phyloP scores from a whole-genome alignment of 2,329 filamentous ascomycete species.

The Colletotrichum sp. region DNA sequence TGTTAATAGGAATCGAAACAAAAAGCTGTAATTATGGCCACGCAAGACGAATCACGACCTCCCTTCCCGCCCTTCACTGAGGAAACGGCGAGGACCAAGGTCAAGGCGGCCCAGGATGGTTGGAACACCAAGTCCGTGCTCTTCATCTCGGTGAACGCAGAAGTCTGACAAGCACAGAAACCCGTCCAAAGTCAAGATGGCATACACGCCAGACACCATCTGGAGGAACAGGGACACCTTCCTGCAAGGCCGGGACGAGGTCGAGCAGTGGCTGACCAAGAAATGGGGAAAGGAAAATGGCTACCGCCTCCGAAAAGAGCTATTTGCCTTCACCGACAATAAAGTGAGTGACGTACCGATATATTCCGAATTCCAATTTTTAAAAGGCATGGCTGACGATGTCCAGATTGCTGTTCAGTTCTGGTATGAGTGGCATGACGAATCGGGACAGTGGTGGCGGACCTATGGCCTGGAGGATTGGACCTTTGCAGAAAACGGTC shows the following conservation, averaged over 20 bases:
- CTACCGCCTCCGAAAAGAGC: conserved; percentile 80
- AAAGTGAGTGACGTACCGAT: conserved; percentile 41
- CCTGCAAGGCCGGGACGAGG: conserved; percentile 69
- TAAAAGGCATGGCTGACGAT: neutral
- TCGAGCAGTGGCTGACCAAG: conserved; percentile 69
- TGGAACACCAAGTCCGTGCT: conserved; percentile 77
- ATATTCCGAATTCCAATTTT: neutral
- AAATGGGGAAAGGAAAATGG: conserved; percentile 78
- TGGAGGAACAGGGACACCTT: conserved; percentile 83
- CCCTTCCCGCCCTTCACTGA: conserved; percentile 74
- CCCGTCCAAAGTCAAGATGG: conserved; percentile 68
- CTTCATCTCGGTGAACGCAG: neutral
- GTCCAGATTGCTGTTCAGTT: conserved; percentile 81
- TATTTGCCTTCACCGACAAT: conserved; percentile 78
- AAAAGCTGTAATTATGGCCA: neutral
- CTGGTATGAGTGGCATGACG: conserved; percentile 84
- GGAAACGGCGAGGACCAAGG: conserved; percentile 75
- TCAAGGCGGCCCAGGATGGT: conserved; percentile 81
- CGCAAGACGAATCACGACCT: conserved; percentile 28
- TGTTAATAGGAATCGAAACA: neutral
- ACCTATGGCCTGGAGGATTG: conserved; percentile 85
- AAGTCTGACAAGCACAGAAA: conserved; percentile 49
- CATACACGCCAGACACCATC: conserved; percentile 77
- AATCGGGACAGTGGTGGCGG: conserved; percentile 78
- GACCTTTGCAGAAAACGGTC: conserved; percentile 73